These are phyloP conservation scores for Penicillium sp. DNA, from an alignment of 2,329 filamentous ascomycete species.

Conservation along the genomic window DNA sequence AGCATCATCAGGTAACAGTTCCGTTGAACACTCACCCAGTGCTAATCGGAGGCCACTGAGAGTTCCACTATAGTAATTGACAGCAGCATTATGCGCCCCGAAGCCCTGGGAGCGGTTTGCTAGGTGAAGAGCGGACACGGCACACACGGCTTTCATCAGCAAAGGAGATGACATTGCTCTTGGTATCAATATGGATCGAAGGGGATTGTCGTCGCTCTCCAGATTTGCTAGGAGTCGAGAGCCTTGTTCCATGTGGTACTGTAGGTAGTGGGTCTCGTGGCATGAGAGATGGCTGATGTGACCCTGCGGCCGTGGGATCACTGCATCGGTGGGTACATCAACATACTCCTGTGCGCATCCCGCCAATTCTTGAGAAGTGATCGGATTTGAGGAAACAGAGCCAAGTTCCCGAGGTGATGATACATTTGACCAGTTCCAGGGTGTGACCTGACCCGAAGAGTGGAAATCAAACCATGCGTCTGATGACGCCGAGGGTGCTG, in stretches of 20 bases:
- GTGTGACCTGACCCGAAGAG: slow-evolving; percentile 11
- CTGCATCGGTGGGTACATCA: neutral
- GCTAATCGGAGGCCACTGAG: slow-evolving; percentile 34
- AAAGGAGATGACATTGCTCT: slow-evolving; percentile 39
- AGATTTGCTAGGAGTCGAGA: slow-evolving; percentile 39
- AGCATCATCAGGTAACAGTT: slow-evolving; percentile 30
- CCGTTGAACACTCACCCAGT: slow-evolving; percentile 19
- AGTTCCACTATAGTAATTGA: slow-evolving; percentile 36
- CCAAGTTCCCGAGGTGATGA: slow-evolving; percentile 6
- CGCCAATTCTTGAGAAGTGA: neutral
- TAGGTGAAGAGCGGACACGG: slow-evolving; percentile 40
- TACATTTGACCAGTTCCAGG: slow-evolving; percentile 4
- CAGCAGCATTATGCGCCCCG: slow-evolving; percentile 30
- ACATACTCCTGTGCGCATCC: neutral
- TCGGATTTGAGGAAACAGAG: neutral
- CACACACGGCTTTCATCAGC: slow-evolving; percentile 39
- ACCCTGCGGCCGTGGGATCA: slow-evolving; percentile 18
- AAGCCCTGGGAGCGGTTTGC: slow-evolving; percentile 31
- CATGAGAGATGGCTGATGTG: slow-evolving; percentile 30
- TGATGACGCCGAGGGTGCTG: slow-evolving; percentile 14
- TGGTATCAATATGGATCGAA: slow-evolving; percentile 38
- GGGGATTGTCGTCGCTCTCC: slow-evolving; percentile 38
- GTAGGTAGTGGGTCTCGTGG: slow-evolving; percentile 38
- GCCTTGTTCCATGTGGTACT: slow-evolving; percentile 39
- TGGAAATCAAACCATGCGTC: slow-evolving; percentile 12